Conservation (phyloP, 129 eudicot species). For the Mikania micrantha region DNA sequence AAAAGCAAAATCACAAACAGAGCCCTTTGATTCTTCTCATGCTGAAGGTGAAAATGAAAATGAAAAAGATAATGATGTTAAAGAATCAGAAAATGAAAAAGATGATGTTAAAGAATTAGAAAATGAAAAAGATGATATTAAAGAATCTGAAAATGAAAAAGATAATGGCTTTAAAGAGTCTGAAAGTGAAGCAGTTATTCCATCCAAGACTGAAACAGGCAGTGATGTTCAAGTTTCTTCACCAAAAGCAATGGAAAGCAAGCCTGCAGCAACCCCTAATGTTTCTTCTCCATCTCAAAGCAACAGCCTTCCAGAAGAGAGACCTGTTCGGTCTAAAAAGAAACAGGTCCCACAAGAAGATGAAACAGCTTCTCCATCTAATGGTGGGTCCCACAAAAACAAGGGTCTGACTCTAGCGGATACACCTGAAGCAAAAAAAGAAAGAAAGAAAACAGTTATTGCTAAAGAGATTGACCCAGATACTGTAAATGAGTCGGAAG, state of each 20-base stretch:
- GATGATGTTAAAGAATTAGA: not conserved
- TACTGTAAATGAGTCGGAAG: conserved; percentile 31
- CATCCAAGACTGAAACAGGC: conserved; percentile 39
- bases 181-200: conserved; percentile 27
- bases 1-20: conserved; percentile 31
- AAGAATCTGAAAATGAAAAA: conserved; percentile 20
- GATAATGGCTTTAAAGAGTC: conserved; percentile 14
- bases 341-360: conserved; percentile 23
- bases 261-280: conserved; percentile 15
- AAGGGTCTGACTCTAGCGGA: conserved; percentile 30
- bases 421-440: conserved; percentile 29
- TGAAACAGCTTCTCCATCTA: conserved; percentile 44
- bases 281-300: conserved; percentile 32
- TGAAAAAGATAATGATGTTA: conserved; percentile 16
- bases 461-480: conserved; percentile 19
- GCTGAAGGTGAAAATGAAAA: conserved; percentile 39
- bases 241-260: conserved; percentile 34
- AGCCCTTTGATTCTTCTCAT: conserved; percentile 44
- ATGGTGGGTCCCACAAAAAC: conserved; percentile 44
- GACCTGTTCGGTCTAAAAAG: conserved; percentile 31
- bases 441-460: conserved; percentile 28
- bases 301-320: conserved; percentile 43
- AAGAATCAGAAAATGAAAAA: not conserved
- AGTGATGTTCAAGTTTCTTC: conserved; percentile 28
- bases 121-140: conserved; percentile 20